Evolutionary conservation across 306 rosid genomes (phyloP), one percentile per base, ranked within the genome.

Genomic region (Ochetophila trinervis): DNA sequence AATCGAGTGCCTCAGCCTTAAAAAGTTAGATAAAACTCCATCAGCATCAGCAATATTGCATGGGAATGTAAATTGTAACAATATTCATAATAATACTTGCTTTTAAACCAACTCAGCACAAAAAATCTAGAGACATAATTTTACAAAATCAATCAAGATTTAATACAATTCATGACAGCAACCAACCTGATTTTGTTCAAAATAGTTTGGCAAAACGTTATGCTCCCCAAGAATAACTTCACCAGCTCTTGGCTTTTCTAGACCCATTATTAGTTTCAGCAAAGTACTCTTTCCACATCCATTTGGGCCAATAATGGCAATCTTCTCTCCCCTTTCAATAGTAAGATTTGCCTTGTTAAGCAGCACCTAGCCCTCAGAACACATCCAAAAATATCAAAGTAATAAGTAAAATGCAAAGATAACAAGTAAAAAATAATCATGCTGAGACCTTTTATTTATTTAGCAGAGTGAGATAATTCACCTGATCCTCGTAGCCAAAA

Each of bases 201-300:
- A 93, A 84, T 93, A 93, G 85, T 93, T 93, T 0, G 98, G 96
- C 14, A 93, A 81, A 65, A 89, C 91, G 62, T 87, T 86, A 68
- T 93, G 98, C 94, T 89, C 98, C 68, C 97, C 98, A 73, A 87
- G 85, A 69, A 82, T 67, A 66, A 89, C 85, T 79, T 89, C 98
- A 63, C 98, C 98, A 19, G 83, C 70, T 44, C 15, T 64, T 57
- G 96, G 90, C 79, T 87, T 90, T 77, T 84, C 88, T 54, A 93
- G 80, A 60, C 97, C 97, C 98, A 89, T 83, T 55, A 89, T 83
- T 74, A 93, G 76, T 83, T 89, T 93, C 68, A 93, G 88, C 87
- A 93, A 83, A 49, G 96, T 84, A 81, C 98, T 93, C 78, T 93
- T 93, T 81, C 98, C 98, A 78, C 98, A 89, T 67, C 98, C 98